Conservation (phyloP, 1,284 basidiomycete species). For the Cerioporus squamosus region DNA sequence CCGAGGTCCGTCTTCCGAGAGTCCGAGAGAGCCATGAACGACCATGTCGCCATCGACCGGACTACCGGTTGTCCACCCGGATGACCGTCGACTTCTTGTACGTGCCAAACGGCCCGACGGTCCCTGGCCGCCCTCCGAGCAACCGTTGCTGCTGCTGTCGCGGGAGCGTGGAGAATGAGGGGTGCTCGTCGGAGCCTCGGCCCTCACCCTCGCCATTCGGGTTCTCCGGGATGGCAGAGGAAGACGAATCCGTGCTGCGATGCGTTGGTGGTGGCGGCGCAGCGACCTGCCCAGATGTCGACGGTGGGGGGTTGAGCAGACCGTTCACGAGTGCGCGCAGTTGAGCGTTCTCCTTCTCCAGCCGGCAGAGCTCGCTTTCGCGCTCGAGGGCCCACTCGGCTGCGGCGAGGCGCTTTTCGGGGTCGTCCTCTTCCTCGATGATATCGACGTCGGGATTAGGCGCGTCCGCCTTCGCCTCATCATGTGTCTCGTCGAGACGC, state of each 20-base stretch:
- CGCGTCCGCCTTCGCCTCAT: background rate
- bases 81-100: conserved; percentile 36
- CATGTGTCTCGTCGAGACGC: conserved; percentile 2
- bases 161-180: conserved; percentile 10
- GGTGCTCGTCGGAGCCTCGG: conserved; percentile 14
- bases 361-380: conserved; percentile 82
- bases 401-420: conserved; percentile 37
- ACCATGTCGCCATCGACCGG: background rate
- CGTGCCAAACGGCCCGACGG: conserved; percentile 50
- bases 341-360: conserved; percentile 87
- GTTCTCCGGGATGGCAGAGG: conserved; percentile 6
- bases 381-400: conserved; percentile 82
- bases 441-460: conserved; percentile 6
- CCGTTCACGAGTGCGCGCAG: conserved; percentile 70
- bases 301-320: conserved; percentile 10
- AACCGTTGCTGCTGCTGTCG: conserved; percentile 30
- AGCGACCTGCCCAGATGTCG: background rate
- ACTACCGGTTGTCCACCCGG: conserved; percentile 12
- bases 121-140: conserved; percentile 45
- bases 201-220: conserved; percentile 5
- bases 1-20: too few relatives aligned
- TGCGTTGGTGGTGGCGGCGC: background rate
- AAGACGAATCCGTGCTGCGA: background rate
- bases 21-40: too few relatives aligned
- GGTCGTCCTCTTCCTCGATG: conserved; percentile 27